phyloP scores from a whole-genome alignment of 2,329 filamentous ascomycete genomes.

The Arachnomyces sp. region DNA sequence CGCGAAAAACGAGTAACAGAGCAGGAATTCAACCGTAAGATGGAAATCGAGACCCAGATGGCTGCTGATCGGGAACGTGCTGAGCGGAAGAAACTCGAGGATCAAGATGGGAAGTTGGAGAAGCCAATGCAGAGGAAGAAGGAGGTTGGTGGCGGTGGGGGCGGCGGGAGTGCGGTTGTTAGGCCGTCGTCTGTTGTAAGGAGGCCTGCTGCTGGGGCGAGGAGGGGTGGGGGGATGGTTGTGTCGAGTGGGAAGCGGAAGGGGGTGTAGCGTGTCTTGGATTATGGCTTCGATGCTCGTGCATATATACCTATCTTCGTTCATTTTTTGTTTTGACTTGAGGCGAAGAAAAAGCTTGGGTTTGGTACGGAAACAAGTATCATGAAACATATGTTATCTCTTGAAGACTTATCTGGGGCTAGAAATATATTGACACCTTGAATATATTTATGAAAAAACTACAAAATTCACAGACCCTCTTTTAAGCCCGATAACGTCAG shows the following conservation, averaged over 20 bases:
- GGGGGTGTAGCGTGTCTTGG: no score
- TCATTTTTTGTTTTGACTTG: background rate
- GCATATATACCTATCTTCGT: no score
- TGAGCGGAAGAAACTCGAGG: conserved; percentile 32
- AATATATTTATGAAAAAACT: no score
- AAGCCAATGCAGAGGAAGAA: conserved; percentile 26
- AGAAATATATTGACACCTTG: no score
- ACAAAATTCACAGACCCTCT: no score
- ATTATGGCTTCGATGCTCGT: no score
- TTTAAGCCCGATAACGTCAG: no score
- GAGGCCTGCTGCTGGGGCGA: conserved; percentile 22
- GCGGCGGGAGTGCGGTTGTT: conserved; percentile 1
- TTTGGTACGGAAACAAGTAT: no score
- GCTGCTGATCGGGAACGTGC: conserved; percentile 64
- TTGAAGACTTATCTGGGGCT: no score
- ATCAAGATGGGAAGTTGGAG: conserved; percentile 10
- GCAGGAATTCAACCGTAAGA: conserved; percentile 81
- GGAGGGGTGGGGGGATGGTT: conserved; percentile 23
- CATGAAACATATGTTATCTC: no score
- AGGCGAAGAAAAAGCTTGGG: no score
- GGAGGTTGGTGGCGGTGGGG: conserved; percentile 28
- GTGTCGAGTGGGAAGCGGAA: conserved; percentile 23
- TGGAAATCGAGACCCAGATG: conserved; percentile 92
- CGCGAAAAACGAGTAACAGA: conserved; percentile 81
- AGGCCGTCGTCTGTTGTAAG: conserved; percentile 22